Evolutionary conservation across 257 asterid species (phyloP).

Genomic region (Nicotiana attenuata): DNA sequence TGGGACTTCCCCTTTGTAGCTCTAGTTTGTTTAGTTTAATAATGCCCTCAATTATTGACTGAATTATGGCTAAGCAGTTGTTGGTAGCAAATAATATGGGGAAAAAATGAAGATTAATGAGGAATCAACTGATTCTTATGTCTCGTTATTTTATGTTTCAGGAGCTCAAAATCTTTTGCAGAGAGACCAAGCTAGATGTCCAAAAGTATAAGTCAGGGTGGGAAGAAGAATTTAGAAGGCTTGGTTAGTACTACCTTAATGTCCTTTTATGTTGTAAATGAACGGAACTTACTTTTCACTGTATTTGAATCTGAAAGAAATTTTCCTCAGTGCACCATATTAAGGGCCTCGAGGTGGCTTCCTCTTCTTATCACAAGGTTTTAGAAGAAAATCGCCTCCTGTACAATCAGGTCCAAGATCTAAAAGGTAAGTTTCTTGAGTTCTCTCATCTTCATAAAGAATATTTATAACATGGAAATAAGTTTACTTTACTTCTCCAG

Average conservation of each 20-base stretch:
- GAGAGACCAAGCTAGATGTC: constrained; percentile 52
- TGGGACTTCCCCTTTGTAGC: no score
- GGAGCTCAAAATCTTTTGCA: constrained; percentile 61
- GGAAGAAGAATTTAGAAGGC: constrained; percentile 52
- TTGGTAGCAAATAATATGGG: not conserved
- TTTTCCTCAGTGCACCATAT: constrained; percentile 56
- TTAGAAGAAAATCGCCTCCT: constrained; percentile 85
- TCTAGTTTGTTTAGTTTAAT: no score
- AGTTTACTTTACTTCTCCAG: constrained; percentile 30
- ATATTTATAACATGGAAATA: not conserved
- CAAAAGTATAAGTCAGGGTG: constrained; percentile 50
- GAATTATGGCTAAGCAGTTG: not conserved
- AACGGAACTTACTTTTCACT: not conserved
- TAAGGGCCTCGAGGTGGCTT: constrained; percentile 58
- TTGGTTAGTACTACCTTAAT: constrained; percentile 43
- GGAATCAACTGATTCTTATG: not conserved
- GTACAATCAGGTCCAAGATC: constrained; percentile 90
- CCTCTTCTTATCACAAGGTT: constrained; percentile 73
- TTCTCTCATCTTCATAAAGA: not conserved
- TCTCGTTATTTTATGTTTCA: constrained; percentile 21
- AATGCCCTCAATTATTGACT: not conserved
- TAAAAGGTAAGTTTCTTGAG: constrained; percentile 50
- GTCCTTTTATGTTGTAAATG: not conserved
- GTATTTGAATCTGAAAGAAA: not conserved
- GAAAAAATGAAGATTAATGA: not conserved